These are phyloP conservation scores for Bacterosira constricta DNA, from an alignment of 108 stramenopile species.

Conservation along the genomic window DNA sequence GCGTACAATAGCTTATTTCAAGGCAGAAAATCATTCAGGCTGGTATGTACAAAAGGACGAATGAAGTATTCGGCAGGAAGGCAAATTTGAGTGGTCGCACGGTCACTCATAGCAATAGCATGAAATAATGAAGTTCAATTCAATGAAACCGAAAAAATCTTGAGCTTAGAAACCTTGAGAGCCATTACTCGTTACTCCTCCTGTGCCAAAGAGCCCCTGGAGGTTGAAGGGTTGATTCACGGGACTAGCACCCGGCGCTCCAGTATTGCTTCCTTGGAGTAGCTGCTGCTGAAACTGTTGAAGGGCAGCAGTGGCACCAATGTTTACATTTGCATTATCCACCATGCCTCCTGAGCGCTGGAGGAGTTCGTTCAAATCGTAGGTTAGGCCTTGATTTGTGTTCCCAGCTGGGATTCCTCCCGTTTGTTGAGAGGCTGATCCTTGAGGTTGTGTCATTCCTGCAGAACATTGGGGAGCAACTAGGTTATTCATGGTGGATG, in stretches of 20 bases:
- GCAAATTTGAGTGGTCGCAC: too few relatives aligned
- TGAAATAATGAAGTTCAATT: too few relatives aligned
- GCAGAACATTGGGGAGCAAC: too few relatives aligned
- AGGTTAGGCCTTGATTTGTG: slow-evolving; percentile 1
- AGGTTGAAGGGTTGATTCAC: background rate
- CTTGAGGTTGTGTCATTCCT: background rate
- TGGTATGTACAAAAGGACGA: too few relatives aligned
- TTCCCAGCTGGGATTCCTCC: background rate
- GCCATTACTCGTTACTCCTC: background rate
- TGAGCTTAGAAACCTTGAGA: background rate
- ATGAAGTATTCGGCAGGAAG: too few relatives aligned
- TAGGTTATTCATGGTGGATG: background rate
- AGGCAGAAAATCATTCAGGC: too few relatives aligned
- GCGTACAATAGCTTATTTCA: too few relatives aligned
- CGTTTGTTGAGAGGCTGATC: background rate
- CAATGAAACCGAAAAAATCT: too few relatives aligned
- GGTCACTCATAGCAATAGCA: too few relatives aligned
- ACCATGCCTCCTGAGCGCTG: background rate
- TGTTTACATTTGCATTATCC: background rate
- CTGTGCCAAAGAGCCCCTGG: background rate
- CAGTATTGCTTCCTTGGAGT: background rate
- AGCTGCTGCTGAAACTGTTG: slow-evolving; percentile 16
- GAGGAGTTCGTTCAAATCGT: background rate
- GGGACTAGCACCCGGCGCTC: background rate
- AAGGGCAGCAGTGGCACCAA: background rate